A percentile compares a stretch with the other conserved stretches of the same genome.
These are phyloP conservation scores for Salix caprea DNA, from an alignment of 345 rosid genomes.

Conservation along the genomic window DNA sequence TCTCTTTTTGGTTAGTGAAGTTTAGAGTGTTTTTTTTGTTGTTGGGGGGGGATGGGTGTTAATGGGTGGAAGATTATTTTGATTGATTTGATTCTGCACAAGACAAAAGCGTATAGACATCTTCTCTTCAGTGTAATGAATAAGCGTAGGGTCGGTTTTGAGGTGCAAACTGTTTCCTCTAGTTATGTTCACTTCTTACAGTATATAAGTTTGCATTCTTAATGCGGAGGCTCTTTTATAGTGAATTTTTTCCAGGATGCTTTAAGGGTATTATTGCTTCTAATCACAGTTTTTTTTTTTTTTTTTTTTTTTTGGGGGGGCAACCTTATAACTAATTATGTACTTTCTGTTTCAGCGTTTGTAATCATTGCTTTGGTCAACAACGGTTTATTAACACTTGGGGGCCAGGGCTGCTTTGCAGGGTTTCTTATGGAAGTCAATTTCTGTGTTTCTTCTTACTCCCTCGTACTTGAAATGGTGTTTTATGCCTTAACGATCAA, in stretches of 20 bases:
- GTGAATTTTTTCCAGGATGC: not conserved
- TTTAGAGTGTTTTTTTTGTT: not conserved
- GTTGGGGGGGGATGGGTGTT: too few species aligned
- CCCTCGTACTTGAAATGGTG: not conserved
- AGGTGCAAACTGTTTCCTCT: conserved; percentile 39
- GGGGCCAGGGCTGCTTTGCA: too few species aligned
- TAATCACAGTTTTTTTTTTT: not conserved
- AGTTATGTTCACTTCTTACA: not conserved
- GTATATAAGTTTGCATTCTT: not conserved
- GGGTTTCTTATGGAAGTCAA: not conserved
- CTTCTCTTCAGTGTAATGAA: conserved; percentile 60
- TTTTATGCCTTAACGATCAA: conserved; percentile 40
- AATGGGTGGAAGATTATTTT: conserved; percentile 54
- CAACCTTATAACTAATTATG: not conserved
- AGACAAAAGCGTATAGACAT: conserved; percentile 70
- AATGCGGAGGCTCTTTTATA: not conserved
- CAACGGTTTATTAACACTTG: not conserved
- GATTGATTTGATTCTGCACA: conserved; percentile 68
- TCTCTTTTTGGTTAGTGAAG: not conserved
- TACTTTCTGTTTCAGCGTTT: not conserved
- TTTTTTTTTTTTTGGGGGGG: not conserved
- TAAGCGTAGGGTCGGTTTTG: conserved; percentile 35
- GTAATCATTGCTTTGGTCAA: not conserved
- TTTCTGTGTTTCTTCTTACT: conserved; percentile 46
- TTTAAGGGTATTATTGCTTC: not conserved